Percentiles rank a stretch among this genome's conserved stretches.
Evolutionary conservation across 495 filamentous ascomycete species (phyloP).

Genomic region (Pseudomonodictys pantanalensis): DNA sequence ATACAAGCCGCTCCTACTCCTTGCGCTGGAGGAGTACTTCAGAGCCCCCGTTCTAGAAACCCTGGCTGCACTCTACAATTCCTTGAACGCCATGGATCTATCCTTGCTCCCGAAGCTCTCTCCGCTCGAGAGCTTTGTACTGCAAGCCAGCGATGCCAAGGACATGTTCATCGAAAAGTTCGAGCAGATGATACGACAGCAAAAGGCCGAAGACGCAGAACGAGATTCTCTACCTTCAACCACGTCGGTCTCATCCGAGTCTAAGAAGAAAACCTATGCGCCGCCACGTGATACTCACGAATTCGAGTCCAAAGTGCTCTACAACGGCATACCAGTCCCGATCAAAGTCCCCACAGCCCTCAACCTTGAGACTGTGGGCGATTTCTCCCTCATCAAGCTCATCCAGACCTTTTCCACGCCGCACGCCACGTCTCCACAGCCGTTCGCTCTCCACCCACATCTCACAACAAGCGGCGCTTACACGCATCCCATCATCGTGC

Average conservation of each 20-base stretch:
- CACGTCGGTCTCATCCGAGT: constrained; percentile 37
- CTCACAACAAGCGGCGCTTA: constrained; percentile 84
- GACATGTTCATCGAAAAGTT: constrained; percentile 98
- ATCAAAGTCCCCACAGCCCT: constrained; percentile 92
- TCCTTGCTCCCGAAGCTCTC: constrained; percentile 87
- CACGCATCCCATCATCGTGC: constrained; percentile 74
- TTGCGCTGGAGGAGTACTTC: constrained; percentile 98
- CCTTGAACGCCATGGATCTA: constrained; percentile 95
- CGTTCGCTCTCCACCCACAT: constrained; percentile 85
- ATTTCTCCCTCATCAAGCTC: constrained; percentile 95
- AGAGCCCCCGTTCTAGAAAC: constrained; percentile 87
- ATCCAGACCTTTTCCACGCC: constrained; percentile 87
- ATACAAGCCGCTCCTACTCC: constrained; percentile 92
- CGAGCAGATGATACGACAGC: constrained; percentile 82
- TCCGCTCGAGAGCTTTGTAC: constrained; percentile 75
- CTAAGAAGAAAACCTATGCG: constrained; percentile 49
- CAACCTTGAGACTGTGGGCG: constrained; percentile 92
- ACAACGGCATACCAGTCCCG: constrained; percentile 91
- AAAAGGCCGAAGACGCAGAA: constrained; percentile 49
- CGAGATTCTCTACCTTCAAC: constrained; percentile 28
- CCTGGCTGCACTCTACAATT: constrained; percentile 81
- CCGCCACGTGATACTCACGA: constrained; percentile 94
- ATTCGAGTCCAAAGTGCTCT: constrained; percentile 90
- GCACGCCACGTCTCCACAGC: constrained; percentile 76
- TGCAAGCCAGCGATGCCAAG: constrained; percentile 88